Evolutionary conservation across 768 basidiomycete species (phyloP).

Genomic region (Mycena vitilis): DNA sequence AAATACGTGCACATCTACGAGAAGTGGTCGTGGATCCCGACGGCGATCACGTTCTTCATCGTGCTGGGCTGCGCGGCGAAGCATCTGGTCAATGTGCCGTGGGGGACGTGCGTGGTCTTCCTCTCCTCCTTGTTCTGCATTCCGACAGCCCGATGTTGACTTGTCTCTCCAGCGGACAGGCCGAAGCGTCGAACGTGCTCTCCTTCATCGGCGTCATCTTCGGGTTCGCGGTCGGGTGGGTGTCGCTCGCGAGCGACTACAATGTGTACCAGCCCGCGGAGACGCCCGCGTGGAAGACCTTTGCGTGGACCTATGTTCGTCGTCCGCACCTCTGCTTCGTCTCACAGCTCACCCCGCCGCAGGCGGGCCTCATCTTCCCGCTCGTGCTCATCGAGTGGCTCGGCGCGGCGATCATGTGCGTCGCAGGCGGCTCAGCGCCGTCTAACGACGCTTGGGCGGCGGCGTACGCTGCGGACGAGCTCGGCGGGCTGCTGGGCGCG

Average conservation of each 20-base stretch:
- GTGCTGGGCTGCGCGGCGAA: slow-evolving; percentile 58
- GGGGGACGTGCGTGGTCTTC: slow-evolving; percentile 28
- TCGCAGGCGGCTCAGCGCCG: slow-evolving; percentile 46
- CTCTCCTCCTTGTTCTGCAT: background rate
- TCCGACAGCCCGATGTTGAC: background rate
- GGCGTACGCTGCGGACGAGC: slow-evolving; percentile 49
- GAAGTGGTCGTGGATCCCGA: slow-evolving; percentile 54
- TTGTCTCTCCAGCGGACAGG: slow-evolving; percentile 38
- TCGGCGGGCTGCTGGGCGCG: slow-evolving; percentile 61
- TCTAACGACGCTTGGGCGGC: slow-evolving; percentile 48
- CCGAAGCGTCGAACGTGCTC: slow-evolving; percentile 49
- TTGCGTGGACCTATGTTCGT: slow-evolving; percentile 55
- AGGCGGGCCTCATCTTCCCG: slow-evolving; percentile 35
- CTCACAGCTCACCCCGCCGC: background rate
- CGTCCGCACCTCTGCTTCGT: background rate
- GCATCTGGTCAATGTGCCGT: slow-evolving; percentile 48
- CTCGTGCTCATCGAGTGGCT: slow-evolving; percentile 57
- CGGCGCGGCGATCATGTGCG: slow-evolving; percentile 57
- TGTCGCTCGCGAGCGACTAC: slow-evolving; percentile 53
- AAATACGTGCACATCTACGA: slow-evolving; percentile 55
- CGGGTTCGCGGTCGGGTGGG: slow-evolving; percentile 66
- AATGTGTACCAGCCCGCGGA: slow-evolving; percentile 55
- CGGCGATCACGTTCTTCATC: slow-evolving; percentile 52
- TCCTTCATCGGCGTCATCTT: slow-evolving; percentile 52
- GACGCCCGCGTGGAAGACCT: slow-evolving; percentile 50